A percentile compares a stretch with the other conserved stretches of the same genome.
These are phyloP conservation scores for Gracilaria caudata DNA, from an alignment of 23 red algal species.

Conservation along the genomic window DNA sequence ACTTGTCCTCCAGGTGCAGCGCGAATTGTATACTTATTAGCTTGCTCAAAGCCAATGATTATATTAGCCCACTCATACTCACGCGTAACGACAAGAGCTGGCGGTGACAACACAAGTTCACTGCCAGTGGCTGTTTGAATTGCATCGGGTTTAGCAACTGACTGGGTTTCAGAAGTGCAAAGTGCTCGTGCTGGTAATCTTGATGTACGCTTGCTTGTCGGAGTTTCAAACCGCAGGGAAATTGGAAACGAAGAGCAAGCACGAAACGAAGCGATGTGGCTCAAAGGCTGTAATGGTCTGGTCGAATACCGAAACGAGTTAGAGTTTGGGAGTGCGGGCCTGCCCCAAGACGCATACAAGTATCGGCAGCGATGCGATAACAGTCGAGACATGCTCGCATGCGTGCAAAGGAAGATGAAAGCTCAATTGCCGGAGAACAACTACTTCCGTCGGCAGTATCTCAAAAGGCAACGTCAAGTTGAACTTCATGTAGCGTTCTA, in stretches of 20 bases:
- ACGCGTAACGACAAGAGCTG: slow-evolving; percentile 91
- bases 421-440: too few relatives aligned
- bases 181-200: not conserved
- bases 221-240: not conserved
- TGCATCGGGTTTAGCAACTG: not conserved
- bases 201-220: not conserved
- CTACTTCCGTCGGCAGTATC: too few relatives aligned
- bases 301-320: not conserved
- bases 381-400: not conserved
- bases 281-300: not conserved
- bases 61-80: slow-evolving; percentile 97
- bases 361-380: not conserved
- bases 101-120: slow-evolving; percentile 62
- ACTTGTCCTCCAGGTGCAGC: slow-evolving; percentile 86
- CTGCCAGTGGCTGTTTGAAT: slow-evolving; percentile 37
- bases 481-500: too few relatives aligned
- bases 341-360: not conserved
- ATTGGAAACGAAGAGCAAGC: not conserved
- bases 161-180: not conserved
- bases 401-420: too few relatives aligned
- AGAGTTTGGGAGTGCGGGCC: not conserved
- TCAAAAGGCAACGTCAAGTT: too few relatives aligned
- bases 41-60: slow-evolving; percentile 96
- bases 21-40: slow-evolving; percentile 93
- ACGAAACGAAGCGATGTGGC: not conserved